Evolutionary conservation across 305 asterid genomes (phyloP).

Genomic region (Fraxinus ornus): DNA sequence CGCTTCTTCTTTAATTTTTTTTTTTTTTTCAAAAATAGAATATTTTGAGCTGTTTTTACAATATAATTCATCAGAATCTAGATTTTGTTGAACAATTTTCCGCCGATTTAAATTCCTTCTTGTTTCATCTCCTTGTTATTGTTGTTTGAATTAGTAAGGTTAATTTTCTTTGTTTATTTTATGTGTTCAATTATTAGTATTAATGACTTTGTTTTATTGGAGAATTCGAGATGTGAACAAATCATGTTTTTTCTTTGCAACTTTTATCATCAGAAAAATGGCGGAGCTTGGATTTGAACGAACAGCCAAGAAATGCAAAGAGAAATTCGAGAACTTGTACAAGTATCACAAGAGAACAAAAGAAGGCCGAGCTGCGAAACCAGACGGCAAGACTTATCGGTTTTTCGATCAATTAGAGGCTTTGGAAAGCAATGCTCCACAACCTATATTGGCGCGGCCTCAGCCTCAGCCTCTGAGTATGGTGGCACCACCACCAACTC

Average conservation of each 20-base stretch:
- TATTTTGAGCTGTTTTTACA: slow-evolving; percentile 1
- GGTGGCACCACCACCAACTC: slow-evolving; percentile 25
- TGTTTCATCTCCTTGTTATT: slow-evolving; percentile 19
- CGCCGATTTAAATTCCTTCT: slow-evolving; percentile 4
- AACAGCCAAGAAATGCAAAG: slow-evolving; percentile 87
- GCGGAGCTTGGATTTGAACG: slow-evolving; percentile 83
- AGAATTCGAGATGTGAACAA: slow-evolving; percentile 26
- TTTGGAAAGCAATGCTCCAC: slow-evolving; percentile 42
- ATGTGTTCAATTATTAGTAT: slow-evolving; percentile 24
- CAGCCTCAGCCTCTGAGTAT: slow-evolving; percentile 25
- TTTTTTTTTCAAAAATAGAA: slow-evolving; percentile 31
- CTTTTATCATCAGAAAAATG: slow-evolving; percentile 59
- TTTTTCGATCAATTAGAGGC: slow-evolving; percentile 86
- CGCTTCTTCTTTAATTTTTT: slow-evolving; percentile 32
- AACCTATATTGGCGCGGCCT: slow-evolving; percentile 30
- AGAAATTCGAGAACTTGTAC: slow-evolving; percentile 88
- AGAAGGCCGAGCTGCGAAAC: slow-evolving; percentile 75
- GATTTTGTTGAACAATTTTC: background rate
- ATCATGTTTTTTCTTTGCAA: background rate
- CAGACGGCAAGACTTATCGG: slow-evolving; percentile 80
- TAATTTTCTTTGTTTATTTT: slow-evolving; percentile 32
- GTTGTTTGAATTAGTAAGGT: slow-evolving; percentile 23
- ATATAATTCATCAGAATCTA: background rate
- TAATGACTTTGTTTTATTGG: slow-evolving; percentile 19
- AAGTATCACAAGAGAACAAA: slow-evolving; percentile 92